Evolutionary conservation across 1,139 yeast genomes (phyloP), one percentile per base, ranked within the genome.

Genomic region (Suhomyces yuchorum): DNA sequence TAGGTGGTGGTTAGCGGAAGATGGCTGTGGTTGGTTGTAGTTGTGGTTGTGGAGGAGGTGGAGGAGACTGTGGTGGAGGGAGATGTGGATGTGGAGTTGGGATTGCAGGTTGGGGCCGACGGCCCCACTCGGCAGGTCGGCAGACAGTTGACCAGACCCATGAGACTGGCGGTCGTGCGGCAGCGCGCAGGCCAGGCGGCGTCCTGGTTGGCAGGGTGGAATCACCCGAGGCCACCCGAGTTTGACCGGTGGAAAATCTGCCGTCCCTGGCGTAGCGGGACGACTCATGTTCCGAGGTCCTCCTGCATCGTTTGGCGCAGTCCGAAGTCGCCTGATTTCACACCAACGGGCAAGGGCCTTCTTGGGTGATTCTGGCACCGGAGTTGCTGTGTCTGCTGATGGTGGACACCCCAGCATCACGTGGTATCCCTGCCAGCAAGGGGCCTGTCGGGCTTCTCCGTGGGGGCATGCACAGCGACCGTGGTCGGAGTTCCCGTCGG

Each of bases 231-330:
- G 20, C 19, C 49, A 46, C 49, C 49, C 49, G 49, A 40, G 19
- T 23, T 43, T 37, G 35, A 32, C 49, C 49, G 46, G 18, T 40
- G 35, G 42, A 40, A 23, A 40, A 36, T 30, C 32, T 35, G 37
- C 42, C 20, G 26, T 28, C 44, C 45, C 43, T 32, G 40, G 19
- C 15, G 22, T 19, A 47, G 37, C 48, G 32, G 42, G 46, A 44
- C 35, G 48, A 43, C 47, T 44, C 50, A 47, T 44, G 40, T 48
- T 48, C 51, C 51, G 51, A 48, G 51, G 51, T 36, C 11, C 23
- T 42, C 46, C 44, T 30, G 34, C 32, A 17, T 28, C 42, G 42
- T 28, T 20, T 23, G 30, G 14, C 39, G 18, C 26, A 19, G 35
- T 34, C 40, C 40, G 37, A 32, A 42, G 40, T 39, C 46, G 43